Conservation (phyloP, 164 flowering plant genomes). For the Houttuynia cordata region DNA sequence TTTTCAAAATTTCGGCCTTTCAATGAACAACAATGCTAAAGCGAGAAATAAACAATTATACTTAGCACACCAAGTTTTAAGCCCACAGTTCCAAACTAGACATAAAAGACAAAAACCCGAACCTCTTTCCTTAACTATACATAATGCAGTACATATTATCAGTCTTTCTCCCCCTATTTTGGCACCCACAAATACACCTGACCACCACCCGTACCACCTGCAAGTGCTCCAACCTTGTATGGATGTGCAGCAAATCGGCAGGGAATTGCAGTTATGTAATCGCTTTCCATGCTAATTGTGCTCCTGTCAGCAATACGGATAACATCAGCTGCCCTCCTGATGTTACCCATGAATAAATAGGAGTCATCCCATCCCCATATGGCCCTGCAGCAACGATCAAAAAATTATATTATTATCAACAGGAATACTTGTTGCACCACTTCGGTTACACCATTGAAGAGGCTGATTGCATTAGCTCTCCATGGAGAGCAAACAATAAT, state of each 20-base stretch:
- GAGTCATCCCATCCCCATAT: constrained; percentile 97
- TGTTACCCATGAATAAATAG: constrained; percentile 59
- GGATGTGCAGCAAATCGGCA: constrained; percentile 78
- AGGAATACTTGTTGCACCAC: too few species aligned
- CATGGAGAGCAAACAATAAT: too few species aligned
- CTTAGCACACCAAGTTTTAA: too few species aligned
- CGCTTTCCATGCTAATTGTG: too few species aligned
- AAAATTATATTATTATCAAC: background rate
- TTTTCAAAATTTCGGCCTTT: too few species aligned
- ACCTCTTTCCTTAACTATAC: too few species aligned
- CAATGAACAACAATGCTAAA: too few species aligned
- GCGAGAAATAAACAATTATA: too few species aligned
- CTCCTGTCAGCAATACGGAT: constrained; percentile 31
- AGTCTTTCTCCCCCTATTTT: background rate
- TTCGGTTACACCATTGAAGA: background rate
- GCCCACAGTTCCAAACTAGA: too few species aligned
- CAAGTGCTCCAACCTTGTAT: constrained; percentile 51
- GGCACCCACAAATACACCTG: constrained; percentile 70
- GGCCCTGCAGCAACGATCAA: constrained; percentile 35
- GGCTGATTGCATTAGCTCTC: too few species aligned
- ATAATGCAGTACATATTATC: too few species aligned
- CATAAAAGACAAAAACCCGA: too few species aligned
- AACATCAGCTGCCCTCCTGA: constrained; percentile 69
- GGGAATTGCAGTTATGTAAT: constrained; percentile 63
- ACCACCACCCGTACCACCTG: constrained; percentile 70